Evolutionary conservation across 768 basidiomycete genomes (phyloP).

Genomic region (Mrakia blollopis): DNA sequence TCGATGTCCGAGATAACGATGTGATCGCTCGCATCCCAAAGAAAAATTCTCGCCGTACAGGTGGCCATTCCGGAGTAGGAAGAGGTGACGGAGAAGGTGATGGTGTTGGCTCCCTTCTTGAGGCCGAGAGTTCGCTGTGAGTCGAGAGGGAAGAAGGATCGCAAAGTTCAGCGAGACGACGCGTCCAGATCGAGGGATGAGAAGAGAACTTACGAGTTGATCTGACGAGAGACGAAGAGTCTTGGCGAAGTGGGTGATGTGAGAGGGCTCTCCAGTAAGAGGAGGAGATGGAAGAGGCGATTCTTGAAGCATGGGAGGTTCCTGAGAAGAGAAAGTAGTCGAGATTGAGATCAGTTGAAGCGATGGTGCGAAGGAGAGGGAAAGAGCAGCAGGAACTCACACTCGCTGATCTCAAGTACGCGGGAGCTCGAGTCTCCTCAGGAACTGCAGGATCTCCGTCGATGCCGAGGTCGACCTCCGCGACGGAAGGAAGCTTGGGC

Average conservation of each 20-base stretch:
- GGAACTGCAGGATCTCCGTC: not conserved
- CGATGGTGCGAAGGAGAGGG: not conserved
- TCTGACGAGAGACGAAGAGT: slow-evolving; percentile 88
- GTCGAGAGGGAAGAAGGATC: not conserved
- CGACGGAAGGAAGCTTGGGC: not conserved
- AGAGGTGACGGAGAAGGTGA: slow-evolving; percentile 86
- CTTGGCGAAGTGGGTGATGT: slow-evolving; percentile 70
- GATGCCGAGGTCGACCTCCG: not conserved
- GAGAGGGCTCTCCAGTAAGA: slow-evolving; percentile 24
- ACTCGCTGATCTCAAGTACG: not conserved
- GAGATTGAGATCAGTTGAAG: slow-evolving; percentile 17
- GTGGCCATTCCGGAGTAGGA: slow-evolving; percentile 66
- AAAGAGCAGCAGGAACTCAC: not conserved
- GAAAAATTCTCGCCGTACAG: slow-evolving; percentile 86
- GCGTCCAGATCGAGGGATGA: not conserved
- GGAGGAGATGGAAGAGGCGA: slow-evolving; percentile 9
- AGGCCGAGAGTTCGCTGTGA: slow-evolving; percentile 53
- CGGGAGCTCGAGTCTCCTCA: not conserved
- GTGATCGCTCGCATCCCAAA: slow-evolving; percentile 87
- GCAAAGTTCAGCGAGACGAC: not conserved
- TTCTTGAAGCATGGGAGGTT: slow-evolving; percentile 19
- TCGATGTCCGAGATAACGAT: slow-evolving; percentile 97
- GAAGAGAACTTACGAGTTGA: slow-evolving; percentile 64
- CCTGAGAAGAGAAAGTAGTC: not conserved
- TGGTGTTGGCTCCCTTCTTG: slow-evolving; percentile 78